Evolutionary conservation across 2,329 filamentous ascomycete genomes (phyloP), one percentile per base, ranked within the genome.

Genomic region (Juglanconis juglandina): DNA sequence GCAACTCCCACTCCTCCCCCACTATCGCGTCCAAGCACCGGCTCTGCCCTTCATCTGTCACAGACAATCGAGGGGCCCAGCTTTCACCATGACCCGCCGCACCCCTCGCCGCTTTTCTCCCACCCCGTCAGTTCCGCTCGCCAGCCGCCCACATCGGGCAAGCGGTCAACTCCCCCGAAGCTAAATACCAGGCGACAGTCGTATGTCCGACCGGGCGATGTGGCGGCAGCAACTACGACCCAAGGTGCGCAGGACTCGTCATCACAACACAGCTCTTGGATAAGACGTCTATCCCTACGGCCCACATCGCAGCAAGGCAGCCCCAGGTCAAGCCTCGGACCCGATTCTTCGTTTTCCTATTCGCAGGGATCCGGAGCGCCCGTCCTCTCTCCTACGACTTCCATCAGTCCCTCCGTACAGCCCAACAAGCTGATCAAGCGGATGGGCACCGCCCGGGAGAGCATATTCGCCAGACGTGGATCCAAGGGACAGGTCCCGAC

Each of bases 351-450:
- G 2, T 72, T 90, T 46, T 80, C 81, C 51, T 84, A 85, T 70
- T 90, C 87, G 17, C 83, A 90, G 73, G 83, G 81, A 61, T 91
- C 89, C 41, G 82, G 80, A 1, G 85, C 82, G 32, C 87, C 88
- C 14, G 88, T 92, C 60, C 72, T 89, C 30, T 73, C 76, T 9
- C 73, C 76, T 30, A 67, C 72, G 14, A 70, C 69, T 48, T 70
- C 77, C 17, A 62, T 72, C 17, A 75, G 71, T 65, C 74, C 72
- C 66, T 79, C 79, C 63, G 72, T 85, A 37, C 77, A 84, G 8
- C 87, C 86, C 17, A 93, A 93, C 73, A 92, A 91, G 76, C 79
- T 93, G 46, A 89, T 92, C 56, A 94, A 94, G 75, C 85, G 89
- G 62, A 81, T 84, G 42, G 58, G 54, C n/a, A 42, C 53, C 37